phyloP scores from a whole-genome alignment of 2,329 filamentous ascomycete species.

The Rutstroemia sp. region DNA sequence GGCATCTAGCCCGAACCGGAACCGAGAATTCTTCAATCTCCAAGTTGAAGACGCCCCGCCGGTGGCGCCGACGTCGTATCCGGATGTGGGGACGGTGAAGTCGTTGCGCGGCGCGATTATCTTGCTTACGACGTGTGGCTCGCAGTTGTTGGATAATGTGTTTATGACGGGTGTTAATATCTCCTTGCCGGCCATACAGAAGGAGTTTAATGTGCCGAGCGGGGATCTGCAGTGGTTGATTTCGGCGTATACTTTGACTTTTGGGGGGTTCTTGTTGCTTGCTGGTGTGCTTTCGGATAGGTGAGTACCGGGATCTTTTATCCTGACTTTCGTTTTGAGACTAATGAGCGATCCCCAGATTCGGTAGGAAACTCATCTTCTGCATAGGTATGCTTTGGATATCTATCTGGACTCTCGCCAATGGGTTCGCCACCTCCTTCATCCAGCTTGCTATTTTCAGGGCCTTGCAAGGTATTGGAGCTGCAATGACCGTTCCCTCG shows the following conservation, averaged over 20 bases:
- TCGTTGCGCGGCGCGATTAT: slow-evolving; percentile 35
- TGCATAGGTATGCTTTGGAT: slow-evolving; percentile 32
- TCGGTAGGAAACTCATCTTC: slow-evolving; percentile 33
- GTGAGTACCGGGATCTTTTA: background rate
- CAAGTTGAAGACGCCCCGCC: background rate
- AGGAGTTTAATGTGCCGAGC: slow-evolving; percentile 30
- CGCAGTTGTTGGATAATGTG: slow-evolving; percentile 37
- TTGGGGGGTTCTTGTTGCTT: slow-evolving; percentile 32
- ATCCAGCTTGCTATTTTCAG: slow-evolving; percentile 36
- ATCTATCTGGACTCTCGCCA: slow-evolving; percentile 31
- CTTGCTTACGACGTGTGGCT: slow-evolving; percentile 34
- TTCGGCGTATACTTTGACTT: slow-evolving; percentile 34
- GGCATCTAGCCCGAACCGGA: background rate
- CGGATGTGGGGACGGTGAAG: slow-evolving; percentile 24
- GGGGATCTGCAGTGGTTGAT: slow-evolving; percentile 36
- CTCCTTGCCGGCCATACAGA: slow-evolving; percentile 34
- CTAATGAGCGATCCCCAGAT: slow-evolving; percentile 17
- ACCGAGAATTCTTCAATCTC: background rate
- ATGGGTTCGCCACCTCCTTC: slow-evolving; percentile 36
- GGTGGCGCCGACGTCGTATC: slow-evolving; percentile 1
- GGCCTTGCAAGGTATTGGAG: slow-evolving; percentile 39
- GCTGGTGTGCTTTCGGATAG: slow-evolving; percentile 30
- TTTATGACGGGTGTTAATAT: slow-evolving; percentile 38
- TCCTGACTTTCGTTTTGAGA: background rate
- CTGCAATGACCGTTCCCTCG: slow-evolving; percentile 40